Base-by-base conservation (phyloP, 768 basidiomycete species). In the Gelatoporia subvermispora region DNA sequence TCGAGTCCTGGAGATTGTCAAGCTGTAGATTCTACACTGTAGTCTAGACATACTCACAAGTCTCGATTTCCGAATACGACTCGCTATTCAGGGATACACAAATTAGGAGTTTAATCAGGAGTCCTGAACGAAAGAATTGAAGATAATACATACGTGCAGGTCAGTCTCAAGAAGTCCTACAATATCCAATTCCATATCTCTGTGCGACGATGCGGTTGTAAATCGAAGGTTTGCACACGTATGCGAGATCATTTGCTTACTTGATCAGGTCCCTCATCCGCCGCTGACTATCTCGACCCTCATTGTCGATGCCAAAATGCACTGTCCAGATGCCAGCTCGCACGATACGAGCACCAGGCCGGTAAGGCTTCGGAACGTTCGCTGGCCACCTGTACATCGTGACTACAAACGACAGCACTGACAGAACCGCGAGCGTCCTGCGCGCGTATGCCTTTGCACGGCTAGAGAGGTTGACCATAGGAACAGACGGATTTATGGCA, bases 311-410 rank as follows among this genome's bases (percentile, higher is more conserved):
- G 0, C 93, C 93, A 61, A 95, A 95, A 64, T 95, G 93, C 21
- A 95, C 75, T 0, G 93, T 91, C 92, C 91, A 94, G 23, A 94
- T 90, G 3, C 88, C 92, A 4, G 86, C 83, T 17, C 81, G 84
- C 37, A 93, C 69, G n/a, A 88, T 73, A 24, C 86, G 72, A 15
- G 81, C 74, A 3, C 78, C 81, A 22, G 80, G 68, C 46, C 81
- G 81, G 65, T 79, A 82, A 3, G 88, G 83, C 21, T 60, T 65
- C 0, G 82, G 78, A 16, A 73, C 63, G 0, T 59, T 47, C 1
- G 64, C 62, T 0, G 87, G 84, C 56, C 77, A 71, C 18, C 72
- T 74, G 48, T 79, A 78, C 5, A 82, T 50, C 2, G 84, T 77
- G 15, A 73, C 69, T 10, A 81, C 61, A 22, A 84, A 63, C 15